Conservation (phyloP, 495 filamentous ascomycete species). For the Hapsidospora chrysogenum region DNA sequence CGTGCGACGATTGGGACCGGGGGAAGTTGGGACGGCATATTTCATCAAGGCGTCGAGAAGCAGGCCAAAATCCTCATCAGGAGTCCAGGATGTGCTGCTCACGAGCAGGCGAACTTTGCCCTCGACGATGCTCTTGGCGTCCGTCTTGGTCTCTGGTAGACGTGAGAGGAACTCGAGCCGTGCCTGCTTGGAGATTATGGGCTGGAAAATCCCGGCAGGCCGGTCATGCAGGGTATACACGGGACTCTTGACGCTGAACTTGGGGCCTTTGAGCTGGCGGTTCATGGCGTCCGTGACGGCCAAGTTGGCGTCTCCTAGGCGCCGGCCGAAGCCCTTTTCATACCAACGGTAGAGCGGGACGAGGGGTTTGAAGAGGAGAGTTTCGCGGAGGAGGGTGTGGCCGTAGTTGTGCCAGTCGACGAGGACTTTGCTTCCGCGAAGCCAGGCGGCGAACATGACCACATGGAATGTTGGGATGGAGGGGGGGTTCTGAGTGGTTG, state of each 20-base stretch:
- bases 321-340: slow-evolving; percentile 50
- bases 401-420: slow-evolving; percentile 99
- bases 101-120: slow-evolving; percentile 52
- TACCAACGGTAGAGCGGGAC: slow-evolving; percentile 61
- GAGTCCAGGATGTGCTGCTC: slow-evolving; percentile 90
- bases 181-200: slow-evolving; percentile 30
- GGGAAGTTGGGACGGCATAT: slow-evolving; percentile 33
- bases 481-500: slow-evolving; percentile 57
- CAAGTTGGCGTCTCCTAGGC: slow-evolving; percentile 52
- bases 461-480: slow-evolving; percentile 81
- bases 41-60: slow-evolving; percentile 67
- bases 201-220: slow-evolving; percentile 66
- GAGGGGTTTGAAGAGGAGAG: slow-evolving; percentile 48
- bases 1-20: slow-evolving; percentile 8
- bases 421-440: slow-evolving; percentile 66
- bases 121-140: slow-evolving; percentile 35
- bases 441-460: slow-evolving; percentile 50
- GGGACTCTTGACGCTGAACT: slow-evolving; percentile 44
- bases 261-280: slow-evolving; percentile 38
- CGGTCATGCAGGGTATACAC: slow-evolving; percentile 72
- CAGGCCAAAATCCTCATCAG: slow-evolving; percentile 86
- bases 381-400: slow-evolving; percentile 70
- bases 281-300: slow-evolving; percentile 85
- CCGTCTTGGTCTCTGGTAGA: slow-evolving; percentile 39
- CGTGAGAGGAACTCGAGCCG: slow-evolving; percentile 41